Evolutionary conservation across 83 land plant species (phyloP).

Genomic region (Larix sibirica): DNA sequence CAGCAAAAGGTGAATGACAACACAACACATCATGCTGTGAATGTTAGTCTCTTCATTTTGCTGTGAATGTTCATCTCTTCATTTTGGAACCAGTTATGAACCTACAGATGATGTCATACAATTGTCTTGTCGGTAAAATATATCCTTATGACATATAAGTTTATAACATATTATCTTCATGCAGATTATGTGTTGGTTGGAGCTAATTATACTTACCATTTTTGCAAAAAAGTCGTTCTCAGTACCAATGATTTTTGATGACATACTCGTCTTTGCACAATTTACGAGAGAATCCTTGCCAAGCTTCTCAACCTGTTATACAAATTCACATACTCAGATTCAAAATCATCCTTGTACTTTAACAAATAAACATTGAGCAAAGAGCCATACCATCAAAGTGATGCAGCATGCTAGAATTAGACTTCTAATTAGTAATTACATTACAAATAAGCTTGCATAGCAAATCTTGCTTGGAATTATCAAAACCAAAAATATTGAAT

Average conservation of each 20-base stretch:
- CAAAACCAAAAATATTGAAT: neutral
- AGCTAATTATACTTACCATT: constrained; percentile 54
- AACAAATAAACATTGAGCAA: neutral
- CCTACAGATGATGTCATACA: no score
- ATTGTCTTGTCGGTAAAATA: neutral
- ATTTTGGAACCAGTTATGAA: no score
- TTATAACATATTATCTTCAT: neutral
- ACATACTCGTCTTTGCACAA: constrained; percentile 98
- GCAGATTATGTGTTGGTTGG: neutral
- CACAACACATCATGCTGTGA: neutral
- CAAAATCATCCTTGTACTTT: neutral
- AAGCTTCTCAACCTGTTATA: constrained; percentile 88
- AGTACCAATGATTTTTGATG: constrained; percentile 84
- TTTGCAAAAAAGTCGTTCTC: constrained; percentile 92
- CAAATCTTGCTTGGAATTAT: neutral
- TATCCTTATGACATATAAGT: neutral
- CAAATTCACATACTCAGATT: neutral
- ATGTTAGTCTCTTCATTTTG: no score
- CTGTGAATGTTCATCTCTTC: no score
- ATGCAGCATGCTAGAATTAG: neutral
- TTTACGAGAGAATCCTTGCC: constrained; percentile 87
- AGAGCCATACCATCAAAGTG: neutral
- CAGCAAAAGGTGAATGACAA: neutral
- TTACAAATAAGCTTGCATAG: neutral
- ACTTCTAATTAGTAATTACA: neutral